Conservation (phyloP, 192 early-diverging fungal species). For the Chytriomyces confervae region DNA sequence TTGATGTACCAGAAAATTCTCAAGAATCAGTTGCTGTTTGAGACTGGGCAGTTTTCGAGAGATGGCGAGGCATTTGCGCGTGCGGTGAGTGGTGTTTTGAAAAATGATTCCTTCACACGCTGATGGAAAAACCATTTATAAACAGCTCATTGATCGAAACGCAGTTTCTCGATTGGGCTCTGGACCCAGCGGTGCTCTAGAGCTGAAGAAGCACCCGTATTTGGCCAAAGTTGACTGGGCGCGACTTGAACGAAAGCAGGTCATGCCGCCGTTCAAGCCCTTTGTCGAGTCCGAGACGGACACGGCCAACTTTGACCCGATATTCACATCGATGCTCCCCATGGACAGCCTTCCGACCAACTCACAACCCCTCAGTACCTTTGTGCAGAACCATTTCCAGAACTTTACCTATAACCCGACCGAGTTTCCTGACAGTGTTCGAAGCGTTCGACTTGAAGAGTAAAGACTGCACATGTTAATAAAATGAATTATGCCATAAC, state of each 20-base stretch:
- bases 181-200: slow-evolving; percentile 60
- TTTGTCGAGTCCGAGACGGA: slow-evolving; percentile 50
- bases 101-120: background rate
- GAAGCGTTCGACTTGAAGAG: slow-evolving; percentile 1
- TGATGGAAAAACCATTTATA: background rate
- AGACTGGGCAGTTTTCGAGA: slow-evolving; percentile 47
- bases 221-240: slow-evolving; percentile 70
- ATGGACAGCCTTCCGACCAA: slow-evolving; percentile 51
- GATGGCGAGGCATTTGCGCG: slow-evolving; percentile 45
- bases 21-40: slow-evolving; percentile 55
- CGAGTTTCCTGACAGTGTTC: background rate
- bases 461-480: background rate
- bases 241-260: slow-evolving; percentile 61
- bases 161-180: slow-evolving; percentile 62
- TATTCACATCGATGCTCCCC: slow-evolving; percentile 50
- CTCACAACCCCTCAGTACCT: slow-evolving; percentile 46
- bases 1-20: slow-evolving; percentile 64
- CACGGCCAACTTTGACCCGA: slow-evolving; percentile 57
- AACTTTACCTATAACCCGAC: slow-evolving; percentile 47
- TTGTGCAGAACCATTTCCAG: slow-evolving; percentile 55
- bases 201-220: slow-evolving; percentile 66
- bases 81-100: slow-evolving; percentile 43
- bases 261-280: slow-evolving; percentile 70
- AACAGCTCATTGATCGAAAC: slow-evolving; percentile 65
- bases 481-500: background rate